Evolutionary conservation across 257 asterid genomes (phyloP), one percentile per base, ranked within the genome.

Genomic region (Ajuga chamaepitys): DNA sequence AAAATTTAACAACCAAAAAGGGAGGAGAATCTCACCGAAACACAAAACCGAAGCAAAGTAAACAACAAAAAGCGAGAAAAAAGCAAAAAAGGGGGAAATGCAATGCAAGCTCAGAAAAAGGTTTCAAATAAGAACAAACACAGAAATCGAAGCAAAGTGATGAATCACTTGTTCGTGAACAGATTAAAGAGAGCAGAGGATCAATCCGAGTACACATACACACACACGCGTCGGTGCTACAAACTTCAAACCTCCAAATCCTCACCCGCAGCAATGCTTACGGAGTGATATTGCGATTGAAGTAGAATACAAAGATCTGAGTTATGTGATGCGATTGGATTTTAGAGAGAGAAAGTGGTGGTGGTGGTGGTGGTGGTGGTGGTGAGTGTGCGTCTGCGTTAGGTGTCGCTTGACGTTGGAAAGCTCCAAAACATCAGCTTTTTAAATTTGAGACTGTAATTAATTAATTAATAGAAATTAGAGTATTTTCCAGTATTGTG

Each of bases 391-490:
- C 66, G 65, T 76, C 74, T 25, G 80, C 73, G 75, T 75, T 78
- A 73, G 79, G 87, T 85, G 91, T 81, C 91, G 62, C 86, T 78
- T 81, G 83, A 59, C 80, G 83, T 77, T 79, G 88, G 81, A 79
- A 78, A 70, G 79, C 81, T 76, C 84, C 95, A 80, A 88, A 76
- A 79, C 78, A 66, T 58, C 71, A 64, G 61, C 69, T 63, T 78
- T 78, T 68, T 11, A 66, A 70, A 64, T 64, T 68, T 46, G 41
- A n/a, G 53, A 52, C 26, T 38, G 25, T 24, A 21, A 73, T 58
- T 74, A 56, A 42, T 26, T 28, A 4, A 30, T 41, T 67, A 24
- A 16, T 12, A 42, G 4, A 13, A 22, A 22, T 1, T 20, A 28
- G 34, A 28, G 34, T 28, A 28, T 28, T 28, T n/a, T n/a, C n/a